phyloP scores from a whole-genome alignment of 1,284 basidiomycete species.

The Naganishia sp. region DNA sequence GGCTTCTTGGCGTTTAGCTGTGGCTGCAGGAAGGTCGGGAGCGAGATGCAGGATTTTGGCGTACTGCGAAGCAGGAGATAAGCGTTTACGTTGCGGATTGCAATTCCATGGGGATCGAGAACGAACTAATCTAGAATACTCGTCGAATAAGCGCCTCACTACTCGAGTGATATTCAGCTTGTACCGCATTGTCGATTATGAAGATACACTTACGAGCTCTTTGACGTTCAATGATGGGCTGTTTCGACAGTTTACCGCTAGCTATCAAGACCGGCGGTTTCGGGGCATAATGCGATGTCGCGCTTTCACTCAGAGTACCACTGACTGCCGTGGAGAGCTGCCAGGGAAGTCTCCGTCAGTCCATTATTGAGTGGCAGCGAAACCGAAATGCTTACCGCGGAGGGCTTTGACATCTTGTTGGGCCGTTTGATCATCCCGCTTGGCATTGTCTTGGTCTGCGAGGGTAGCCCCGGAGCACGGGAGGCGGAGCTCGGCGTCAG shows the following conservation, averaged over 20 bases:
- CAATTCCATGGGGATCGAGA: too few species aligned
- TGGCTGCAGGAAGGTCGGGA: slow-evolving; percentile 45
- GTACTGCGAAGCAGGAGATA: slow-evolving; percentile 38
- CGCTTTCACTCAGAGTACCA: neutral
- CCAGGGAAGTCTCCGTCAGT: neutral
- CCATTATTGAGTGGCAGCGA: neutral
- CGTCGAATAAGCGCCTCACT: slow-evolving; percentile 30
- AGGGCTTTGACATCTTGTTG: neutral
- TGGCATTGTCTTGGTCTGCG: slow-evolving; percentile 1
- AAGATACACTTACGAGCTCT: slow-evolving; percentile 15
- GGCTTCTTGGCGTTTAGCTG: slow-evolving; percentile 44
- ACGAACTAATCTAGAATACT: slow-evolving; percentile 25
- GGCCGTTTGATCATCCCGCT: slow-evolving; percentile 17
- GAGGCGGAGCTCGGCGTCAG: neutral
- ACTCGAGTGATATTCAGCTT: neutral
- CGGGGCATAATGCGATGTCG: neutral
- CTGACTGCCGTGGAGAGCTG: neutral
- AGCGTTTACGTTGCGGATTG: too few species aligned
- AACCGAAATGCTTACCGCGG: neutral
- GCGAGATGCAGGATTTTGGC: slow-evolving; percentile 36
- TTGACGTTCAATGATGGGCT: slow-evolving; percentile 31
- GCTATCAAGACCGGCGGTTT: slow-evolving; percentile 22
- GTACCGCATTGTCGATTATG: too few species aligned
- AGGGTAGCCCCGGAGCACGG: neutral
- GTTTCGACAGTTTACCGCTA: slow-evolving; percentile 28